Percentiles rank a stretch among this genome's conserved stretches.
phyloP scores from a whole-genome alignment of 371 early-diverging fungal genomes.

The Aphelidium insulamus region DNA sequence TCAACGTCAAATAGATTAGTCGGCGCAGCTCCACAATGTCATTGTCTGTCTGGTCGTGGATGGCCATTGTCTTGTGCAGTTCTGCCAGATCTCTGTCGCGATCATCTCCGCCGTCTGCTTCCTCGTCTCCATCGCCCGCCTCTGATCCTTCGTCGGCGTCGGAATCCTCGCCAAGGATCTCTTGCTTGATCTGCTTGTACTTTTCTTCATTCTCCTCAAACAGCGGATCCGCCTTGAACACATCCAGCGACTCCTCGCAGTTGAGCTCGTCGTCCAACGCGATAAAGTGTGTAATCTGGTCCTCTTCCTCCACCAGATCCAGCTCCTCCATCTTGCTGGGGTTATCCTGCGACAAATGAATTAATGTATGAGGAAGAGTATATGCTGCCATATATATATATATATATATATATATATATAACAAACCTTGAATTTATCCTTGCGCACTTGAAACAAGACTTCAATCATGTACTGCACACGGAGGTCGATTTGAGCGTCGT shows the following conservation, averaged over 20 bases:
- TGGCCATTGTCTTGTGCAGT: slow-evolving; percentile 31
- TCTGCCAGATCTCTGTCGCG: slow-evolving; percentile 15
- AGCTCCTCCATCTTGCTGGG: slow-evolving; percentile 47
- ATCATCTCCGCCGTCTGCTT: slow-evolving; percentile 23
- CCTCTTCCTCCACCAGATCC: slow-evolving; percentile 86
- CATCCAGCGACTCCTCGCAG: slow-evolving; percentile 50
- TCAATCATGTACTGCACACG: slow-evolving; percentile 94
- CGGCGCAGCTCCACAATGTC: slow-evolving; percentile 70
- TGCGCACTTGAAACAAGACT: slow-evolving; percentile 82
- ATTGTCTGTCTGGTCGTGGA: slow-evolving; percentile 74
- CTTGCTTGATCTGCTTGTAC: slow-evolving; percentile 52
- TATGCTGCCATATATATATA: neutral
- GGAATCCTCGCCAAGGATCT: slow-evolving; percentile 67
- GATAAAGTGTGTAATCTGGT: slow-evolving; percentile 81
- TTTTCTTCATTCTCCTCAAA: slow-evolving; percentile 61
- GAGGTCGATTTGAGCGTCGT: slow-evolving; percentile 81
- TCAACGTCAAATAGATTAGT: slow-evolving; percentile 83
- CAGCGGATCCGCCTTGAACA: slow-evolving; percentile 64
- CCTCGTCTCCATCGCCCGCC: slow-evolving; percentile 17
- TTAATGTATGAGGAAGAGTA: neutral
- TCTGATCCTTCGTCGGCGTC: slow-evolving; percentile 30
- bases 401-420: neutral
- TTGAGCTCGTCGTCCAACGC: slow-evolving; percentile 67
- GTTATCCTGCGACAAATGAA: slow-evolving; percentile 18
- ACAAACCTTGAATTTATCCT: slow-evolving; percentile 62